Evolutionary conservation across 2,329 filamentous ascomycete genomes (phyloP), one percentile per base, ranked within the genome.

Genomic region (Colletotrichum ledebouriae): DNA sequence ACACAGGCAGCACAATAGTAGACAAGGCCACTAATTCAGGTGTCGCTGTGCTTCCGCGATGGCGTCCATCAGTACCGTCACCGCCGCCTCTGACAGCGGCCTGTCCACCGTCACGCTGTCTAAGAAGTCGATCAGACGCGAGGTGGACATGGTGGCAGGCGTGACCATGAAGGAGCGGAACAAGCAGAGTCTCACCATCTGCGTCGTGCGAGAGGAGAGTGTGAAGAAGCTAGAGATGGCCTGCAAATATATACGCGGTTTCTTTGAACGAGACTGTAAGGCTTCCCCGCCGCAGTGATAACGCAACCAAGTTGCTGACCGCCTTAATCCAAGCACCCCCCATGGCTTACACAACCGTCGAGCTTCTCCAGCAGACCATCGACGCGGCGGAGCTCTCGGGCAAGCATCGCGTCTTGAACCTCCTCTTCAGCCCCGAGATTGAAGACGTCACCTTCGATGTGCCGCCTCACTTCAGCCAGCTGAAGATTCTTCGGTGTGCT

Each of bases 401-500:
- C 39, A 46, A 44, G 22, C 60, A 56, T n/a, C 49, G 52, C 49
- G 33, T 47, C 39, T n/a, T 63, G 6, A 63, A 63, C 49, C 37
- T 63, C 2, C 50, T 63, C n/a, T 53, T 55, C 52, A 56, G 49
- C 41, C 49, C 60, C 3, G 60, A 63, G 39, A 63, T 63, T 11
- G n/a, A 53, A 12, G 60, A 46, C 1, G 41, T 63, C 41, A 42
- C 60, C 49, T 63, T 63, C 39, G 25, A 63, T 29, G 60, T 58
- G 6, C 60, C 60, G 6, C 33, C 60, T 15, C 60, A 63, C 42
- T 63, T 63, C 52, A 56, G 42, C 49, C 42, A 56, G 12, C 60
- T 63, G 25, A 56, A 56, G 50, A 25, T 63, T 17, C 60, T 63
- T 0, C 49, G 60, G 0, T 63, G 60, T 17, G 60, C 60, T 0